Base-by-base conservation (phyloP, 176 grass and related monocot species). In the Canna indica region DNA sequence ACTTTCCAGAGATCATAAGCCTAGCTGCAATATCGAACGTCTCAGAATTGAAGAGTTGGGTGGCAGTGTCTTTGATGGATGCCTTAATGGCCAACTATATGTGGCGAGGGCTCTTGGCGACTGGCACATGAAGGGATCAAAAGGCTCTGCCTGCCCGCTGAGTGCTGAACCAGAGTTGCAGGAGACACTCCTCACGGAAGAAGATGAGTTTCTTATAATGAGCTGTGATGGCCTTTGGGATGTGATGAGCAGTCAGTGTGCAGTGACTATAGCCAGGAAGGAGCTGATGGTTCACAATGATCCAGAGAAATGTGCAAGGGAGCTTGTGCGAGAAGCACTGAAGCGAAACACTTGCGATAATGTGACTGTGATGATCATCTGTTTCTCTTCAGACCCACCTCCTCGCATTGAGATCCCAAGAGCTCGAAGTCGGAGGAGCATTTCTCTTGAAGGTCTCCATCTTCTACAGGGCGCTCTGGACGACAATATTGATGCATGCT, bases 181-280 rank as follows among this genome's bases (percentile, higher is more conserved):
- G 74, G 85, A 96, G 70, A 70, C 83, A 73, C 63, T 63, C 65
- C 92, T 96, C 61, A 79, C 81, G 0, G 88, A 88, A 54, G 92
- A 96, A 76, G 92, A 96, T n/a, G 92, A 96, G 76, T 96, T 96
- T 72, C 70, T 96, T 60, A 86, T 96, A 86, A 75, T 96, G 38
- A 88, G 82, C 31, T 96, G 91, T 28, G 91, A 96, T 58, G 91
- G 92, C n/a, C 82, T 91, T 47, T 96, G 92, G 92, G 92, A 96
- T 77, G 92, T 96, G 60, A 96, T 96, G 91, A 96, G 87, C 74
- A 96, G 85, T 60, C 91, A 96, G 39, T 86, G 81, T 56, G 91
- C 91, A 0, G 87, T 96, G 36, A 84, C 91, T 0, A 96, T 96
- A 80, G 91, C 87, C 15, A 79, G 91, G 52, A 96, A 86, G 76